A percentile compares a stretch with the other conserved stretches of the same genome.
These are phyloP conservation scores for Malassezia furfur DNA, from an alignment of 1,284 basidiomycete genomes.

Conservation along the genomic window DNA sequence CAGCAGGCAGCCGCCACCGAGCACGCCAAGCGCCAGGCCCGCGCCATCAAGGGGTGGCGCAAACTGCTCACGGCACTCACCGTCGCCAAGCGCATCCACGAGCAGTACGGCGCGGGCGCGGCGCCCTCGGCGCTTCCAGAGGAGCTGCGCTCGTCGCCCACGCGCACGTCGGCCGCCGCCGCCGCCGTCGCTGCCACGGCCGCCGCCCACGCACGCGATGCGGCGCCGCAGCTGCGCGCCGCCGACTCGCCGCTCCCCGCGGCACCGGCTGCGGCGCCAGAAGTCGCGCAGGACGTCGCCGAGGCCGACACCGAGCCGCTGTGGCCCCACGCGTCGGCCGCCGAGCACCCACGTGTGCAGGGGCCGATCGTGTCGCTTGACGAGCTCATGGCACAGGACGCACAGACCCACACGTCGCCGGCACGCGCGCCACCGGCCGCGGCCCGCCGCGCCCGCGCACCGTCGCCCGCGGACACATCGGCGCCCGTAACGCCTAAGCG, in stretches of 20 bases:
- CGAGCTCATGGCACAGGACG: conserved; percentile 9
- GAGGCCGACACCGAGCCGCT: too few species aligned
- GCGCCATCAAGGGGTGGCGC: conserved; percentile 75
- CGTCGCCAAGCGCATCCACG: conserved; percentile 69
- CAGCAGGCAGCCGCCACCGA: conserved; percentile 55
- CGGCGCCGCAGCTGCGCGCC: neutral
- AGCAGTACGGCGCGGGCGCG: conserved; percentile 58
- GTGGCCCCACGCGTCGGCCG: too few species aligned
- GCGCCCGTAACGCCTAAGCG: neutral
- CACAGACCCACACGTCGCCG: too few species aligned
- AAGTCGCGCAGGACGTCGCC: neutral
- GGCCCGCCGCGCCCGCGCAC: too few species aligned
- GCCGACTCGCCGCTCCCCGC: neutral
- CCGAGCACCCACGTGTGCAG: too few species aligned
- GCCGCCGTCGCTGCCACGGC: too few species aligned
- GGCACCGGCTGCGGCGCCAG: neutral
- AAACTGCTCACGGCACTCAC: conserved; percentile 77
- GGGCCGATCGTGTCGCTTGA: conserved; percentile 7
- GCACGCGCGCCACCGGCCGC: too few species aligned
- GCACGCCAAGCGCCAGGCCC: conserved; percentile 64
- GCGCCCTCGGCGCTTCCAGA: too few species aligned
- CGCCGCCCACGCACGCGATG: neutral
- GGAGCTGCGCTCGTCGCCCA: too few species aligned
- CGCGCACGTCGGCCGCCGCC: too few species aligned
- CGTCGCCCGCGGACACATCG: neutral